Conservation (phyloP, 1,139 yeast species). For the Yamadazyma atlantica region DNA sequence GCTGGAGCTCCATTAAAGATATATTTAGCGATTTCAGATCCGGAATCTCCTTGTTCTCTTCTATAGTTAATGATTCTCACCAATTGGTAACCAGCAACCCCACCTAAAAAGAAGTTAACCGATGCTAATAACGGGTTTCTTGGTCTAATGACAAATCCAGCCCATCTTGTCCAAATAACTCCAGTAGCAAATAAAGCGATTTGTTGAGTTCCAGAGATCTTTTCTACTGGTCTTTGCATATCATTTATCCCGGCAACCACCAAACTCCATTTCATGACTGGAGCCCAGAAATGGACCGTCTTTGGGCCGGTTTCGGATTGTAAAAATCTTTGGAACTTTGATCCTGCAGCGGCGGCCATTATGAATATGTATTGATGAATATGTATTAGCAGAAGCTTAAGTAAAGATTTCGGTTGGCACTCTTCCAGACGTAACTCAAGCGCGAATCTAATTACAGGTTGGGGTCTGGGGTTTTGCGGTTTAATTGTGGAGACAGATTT, state of each 20-base stretch:
- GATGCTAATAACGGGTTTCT: conserved; percentile 85
- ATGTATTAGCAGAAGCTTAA: conserved; percentile 1
- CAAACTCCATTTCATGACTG: conserved; percentile 72
- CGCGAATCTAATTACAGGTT: not conserved
- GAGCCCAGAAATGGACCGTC: conserved; percentile 95
- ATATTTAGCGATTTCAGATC: conserved; percentile 56
- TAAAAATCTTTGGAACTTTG: conserved; percentile 69
- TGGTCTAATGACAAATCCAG: conserved; percentile 83
- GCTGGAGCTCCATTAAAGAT: conserved; percentile 48
- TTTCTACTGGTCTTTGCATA: conserved; percentile 86
- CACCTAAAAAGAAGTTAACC: conserved; percentile 90
- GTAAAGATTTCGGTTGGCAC: conserved; percentile 1
- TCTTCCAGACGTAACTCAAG: not conserved
- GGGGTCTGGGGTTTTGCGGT: not conserved
- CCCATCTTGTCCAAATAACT: conserved; percentile 98
- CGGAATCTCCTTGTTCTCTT: conserved; percentile 45
- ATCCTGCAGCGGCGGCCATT: conserved; percentile 49
- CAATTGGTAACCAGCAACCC: conserved; percentile 86
- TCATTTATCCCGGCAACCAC: conserved; percentile 91
- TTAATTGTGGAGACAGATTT: not conserved
- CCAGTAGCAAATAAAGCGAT: conserved; percentile 90
- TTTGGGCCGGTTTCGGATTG: conserved; percentile 91
- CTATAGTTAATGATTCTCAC: conserved; percentile 69
- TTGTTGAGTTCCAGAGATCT: conserved; percentile 89
- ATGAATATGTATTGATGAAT: conserved; percentile 1